phyloP scores from a whole-genome alignment of 768 basidiomycete genomes.

The Termitomyces titanicus region DNA sequence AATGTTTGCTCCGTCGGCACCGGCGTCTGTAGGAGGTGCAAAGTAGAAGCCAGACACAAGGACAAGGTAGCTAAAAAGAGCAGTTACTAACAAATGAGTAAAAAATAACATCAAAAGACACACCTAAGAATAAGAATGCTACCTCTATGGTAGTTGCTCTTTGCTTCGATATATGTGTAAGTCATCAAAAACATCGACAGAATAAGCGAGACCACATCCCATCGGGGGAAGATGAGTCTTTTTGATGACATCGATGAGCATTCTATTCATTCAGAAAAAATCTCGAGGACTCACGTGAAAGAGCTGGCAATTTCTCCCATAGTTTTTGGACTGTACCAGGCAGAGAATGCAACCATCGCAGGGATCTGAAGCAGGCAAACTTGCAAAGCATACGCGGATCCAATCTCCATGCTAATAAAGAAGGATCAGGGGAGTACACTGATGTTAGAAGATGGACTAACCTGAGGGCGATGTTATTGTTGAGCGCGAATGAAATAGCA shows the following conservation, averaged over 20 bases:
- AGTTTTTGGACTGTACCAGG: constrained; percentile 84
- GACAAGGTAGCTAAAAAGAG: constrained; percentile 74
- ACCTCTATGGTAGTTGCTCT: constrained; percentile 96
- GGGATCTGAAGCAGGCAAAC: constrained; percentile 97
- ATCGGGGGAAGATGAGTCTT: constrained; percentile 96
- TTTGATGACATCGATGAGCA: background rate
- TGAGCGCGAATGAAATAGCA: constrained; percentile 95
- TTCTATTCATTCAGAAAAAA: background rate
- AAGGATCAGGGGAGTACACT: background rate
- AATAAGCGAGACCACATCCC: constrained; percentile 95
- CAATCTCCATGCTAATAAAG: constrained; percentile 89
- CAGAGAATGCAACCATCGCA: constrained; percentile 98
- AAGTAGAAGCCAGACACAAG: constrained; percentile 91
- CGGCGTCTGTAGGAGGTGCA: constrained; percentile 54
- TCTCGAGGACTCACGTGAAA: constrained; percentile 72
- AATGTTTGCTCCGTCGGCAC: constrained; percentile 33
- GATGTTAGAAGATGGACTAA: constrained; percentile 22
- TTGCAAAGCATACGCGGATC: constrained; percentile 97
- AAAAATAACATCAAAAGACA: constrained; percentile 2
- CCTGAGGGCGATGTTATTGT: constrained; percentile 97
- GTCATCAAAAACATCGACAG: constrained; percentile 97
- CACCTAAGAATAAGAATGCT: constrained; percentile 93
- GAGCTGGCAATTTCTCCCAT: constrained; percentile 87
- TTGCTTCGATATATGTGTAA: constrained; percentile 99
- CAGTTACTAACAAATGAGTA: constrained; percentile 7